Conservation (phyloP, 257 asterid species). For the Solanum appendiculatum region DNA sequence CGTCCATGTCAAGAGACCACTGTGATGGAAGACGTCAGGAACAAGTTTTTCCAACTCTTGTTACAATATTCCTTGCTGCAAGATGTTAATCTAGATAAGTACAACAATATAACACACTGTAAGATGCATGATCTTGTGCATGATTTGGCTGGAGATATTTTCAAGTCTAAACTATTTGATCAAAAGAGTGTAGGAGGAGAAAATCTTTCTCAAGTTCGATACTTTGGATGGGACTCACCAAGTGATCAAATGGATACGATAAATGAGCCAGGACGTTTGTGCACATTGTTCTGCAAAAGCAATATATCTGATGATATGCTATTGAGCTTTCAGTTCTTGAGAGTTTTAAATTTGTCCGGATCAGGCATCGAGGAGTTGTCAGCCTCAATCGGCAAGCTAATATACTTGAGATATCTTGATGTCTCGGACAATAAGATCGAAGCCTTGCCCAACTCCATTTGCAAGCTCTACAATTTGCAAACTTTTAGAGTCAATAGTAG, state of each 20-base stretch:
- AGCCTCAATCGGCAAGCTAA: neutral
- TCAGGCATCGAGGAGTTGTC: neutral
- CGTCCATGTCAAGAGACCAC: neutral
- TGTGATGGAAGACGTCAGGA: constrained; percentile 14
- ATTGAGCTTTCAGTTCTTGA: neutral
- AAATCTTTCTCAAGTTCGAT: neutral
- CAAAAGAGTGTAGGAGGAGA: neutral
- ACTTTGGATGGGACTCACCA: neutral
- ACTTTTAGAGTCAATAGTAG: neutral
- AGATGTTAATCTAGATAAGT: neutral
- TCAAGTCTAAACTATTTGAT: neutral
- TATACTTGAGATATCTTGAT: constrained; percentile 10
- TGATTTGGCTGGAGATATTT: constrained; percentile 3
- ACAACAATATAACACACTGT: neutral
- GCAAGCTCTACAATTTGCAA: neutral
- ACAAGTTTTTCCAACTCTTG: neutral
- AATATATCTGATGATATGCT: neutral
- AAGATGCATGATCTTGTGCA: constrained; percentile 32
- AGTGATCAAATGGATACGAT: neutral
- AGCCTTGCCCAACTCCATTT: constrained; percentile 3
- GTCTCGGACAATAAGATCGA: neutral
- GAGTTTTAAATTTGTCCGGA: neutral
- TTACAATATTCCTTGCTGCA: constrained; percentile 9
- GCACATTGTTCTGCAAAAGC: neutral
- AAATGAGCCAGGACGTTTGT: neutral